These are phyloP conservation scores for Hypomyces perniciosus DNA, from an alignment of 2,329 filamentous ascomycete species.

Conservation along the genomic window DNA sequence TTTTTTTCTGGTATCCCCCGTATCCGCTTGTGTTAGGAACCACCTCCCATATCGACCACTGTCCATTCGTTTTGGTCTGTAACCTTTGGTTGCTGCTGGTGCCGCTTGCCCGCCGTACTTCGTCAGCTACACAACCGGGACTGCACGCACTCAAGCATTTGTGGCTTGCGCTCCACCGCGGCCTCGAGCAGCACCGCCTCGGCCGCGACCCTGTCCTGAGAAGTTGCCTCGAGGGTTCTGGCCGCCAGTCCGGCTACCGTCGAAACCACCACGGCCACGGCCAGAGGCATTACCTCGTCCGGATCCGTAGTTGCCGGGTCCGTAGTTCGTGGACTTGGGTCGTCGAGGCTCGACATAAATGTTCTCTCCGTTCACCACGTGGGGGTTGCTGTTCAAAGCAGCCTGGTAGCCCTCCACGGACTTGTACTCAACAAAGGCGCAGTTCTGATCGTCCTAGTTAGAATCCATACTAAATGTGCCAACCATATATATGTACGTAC, in stretches of 20 bases:
- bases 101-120: neutral
- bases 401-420: slow-evolving; percentile 74
- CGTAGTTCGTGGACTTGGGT: slow-evolving; percentile 64
- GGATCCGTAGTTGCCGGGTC: slow-evolving; percentile 59
- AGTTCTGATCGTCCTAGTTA: slow-evolving; percentile 59
- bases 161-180: slow-evolving; percentile 54
- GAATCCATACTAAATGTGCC: neutral
- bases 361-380: slow-evolving; percentile 73
- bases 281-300: slow-evolving; percentile 55
- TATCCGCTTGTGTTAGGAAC: neutral
- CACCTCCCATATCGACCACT: neutral
- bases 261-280: slow-evolving; percentile 62
- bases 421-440: slow-evolving; percentile 92
- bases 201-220: slow-evolving; percentile 58
- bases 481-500: slow-evolving; percentile 41
- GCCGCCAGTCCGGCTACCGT: slow-evolving; percentile 53
- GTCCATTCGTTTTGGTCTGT: neutral
- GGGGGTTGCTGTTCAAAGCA: slow-evolving; percentile 78
- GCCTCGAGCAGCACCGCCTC: slow-evolving; percentile 60
- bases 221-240: slow-evolving; percentile 64
- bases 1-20: neutral
- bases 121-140: neutral
- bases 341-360: slow-evolving; percentile 87
- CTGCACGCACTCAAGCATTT: slow-evolving; percentile 32
- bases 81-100: neutral